phyloP scores from a whole-genome alignment of 1,139 yeast species.

The Sugiyamaella xylanicola region DNA sequence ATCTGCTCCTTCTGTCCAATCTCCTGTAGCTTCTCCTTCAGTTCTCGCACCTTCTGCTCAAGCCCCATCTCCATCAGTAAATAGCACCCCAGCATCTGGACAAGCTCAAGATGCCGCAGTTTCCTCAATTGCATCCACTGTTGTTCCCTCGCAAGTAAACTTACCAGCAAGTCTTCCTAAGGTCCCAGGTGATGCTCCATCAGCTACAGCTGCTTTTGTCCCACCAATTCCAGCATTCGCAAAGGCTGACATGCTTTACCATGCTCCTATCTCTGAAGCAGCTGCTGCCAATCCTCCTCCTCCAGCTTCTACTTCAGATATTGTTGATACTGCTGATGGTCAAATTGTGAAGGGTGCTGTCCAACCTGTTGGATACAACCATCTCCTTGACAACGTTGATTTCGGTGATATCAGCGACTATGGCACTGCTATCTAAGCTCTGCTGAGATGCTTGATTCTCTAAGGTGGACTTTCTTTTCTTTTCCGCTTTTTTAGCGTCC shows the following conservation, averaged over 20 bases:
- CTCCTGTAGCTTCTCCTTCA: background rate
- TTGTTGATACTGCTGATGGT: conserved; percentile 13
- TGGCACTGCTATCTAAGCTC: conserved; percentile 10
- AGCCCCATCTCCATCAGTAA: background rate
- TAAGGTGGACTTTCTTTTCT: background rate
- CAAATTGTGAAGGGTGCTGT: conserved; percentile 2
- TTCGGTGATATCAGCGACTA: conserved; percentile 21
- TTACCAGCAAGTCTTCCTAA: conserved; percentile 8
- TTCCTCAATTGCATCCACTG: conserved; percentile 12
- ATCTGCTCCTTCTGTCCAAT: background rate
- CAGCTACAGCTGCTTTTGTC: conserved; percentile 5
- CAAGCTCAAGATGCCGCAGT: background rate
- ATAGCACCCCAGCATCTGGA: background rate
- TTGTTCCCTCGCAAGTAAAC: conserved; percentile 7
- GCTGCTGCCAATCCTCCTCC: background rate
- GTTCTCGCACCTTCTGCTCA: background rate
- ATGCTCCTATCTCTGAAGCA: conserved; percentile 1
- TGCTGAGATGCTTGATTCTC: background rate
- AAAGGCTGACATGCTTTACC: conserved; percentile 5
- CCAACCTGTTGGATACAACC: conserved; percentile 8
- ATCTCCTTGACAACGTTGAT: conserved; percentile 12
- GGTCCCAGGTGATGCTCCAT: conserved; percentile 13
- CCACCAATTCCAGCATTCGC: conserved; percentile 11
- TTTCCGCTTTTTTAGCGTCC: conserved; percentile 16
- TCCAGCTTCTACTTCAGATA: conserved; percentile 6